Evolutionary conservation across 75 land plant genomes (phyloP), one percentile per base, ranked within the genome.

Genomic region (Picea sitchensis): DNA sequence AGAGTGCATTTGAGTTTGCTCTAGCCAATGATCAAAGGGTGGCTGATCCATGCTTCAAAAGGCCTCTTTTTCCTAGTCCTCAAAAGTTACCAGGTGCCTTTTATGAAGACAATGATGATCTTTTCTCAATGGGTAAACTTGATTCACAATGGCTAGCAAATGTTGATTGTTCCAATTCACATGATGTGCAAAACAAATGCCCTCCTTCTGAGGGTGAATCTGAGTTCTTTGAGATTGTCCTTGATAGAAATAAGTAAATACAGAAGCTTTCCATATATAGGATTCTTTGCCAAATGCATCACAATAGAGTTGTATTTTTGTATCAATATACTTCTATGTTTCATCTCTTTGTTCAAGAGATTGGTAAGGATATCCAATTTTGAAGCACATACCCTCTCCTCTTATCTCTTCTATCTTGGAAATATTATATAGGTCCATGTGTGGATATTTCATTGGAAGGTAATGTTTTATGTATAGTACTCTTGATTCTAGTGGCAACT

Each of bases 111-210:
- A 89, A 91, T 63, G 77, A 80, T 31, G 91, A 94, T 80, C 85
- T 94, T 30, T 94, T 94, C 84, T 92, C 96, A 4, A 89, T 94
- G 87, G 90, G 88, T 8, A 77, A 87, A 68, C 74, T 90, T 7
- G 90, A 91, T 75, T 72, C 86, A 0, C 82, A 77, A 61, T 86
- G 83, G 87, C 79, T 77, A 11, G 72, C 18, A 68, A 68, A 68
- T 38, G 21, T 73, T 62, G 67, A 82, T 26, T 34, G 31, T 59
- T 14, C 74, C 9, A 58, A 67, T 60, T 64, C 57, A n/a, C 78
- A 78, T 41, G 67, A 47, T 17, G 38, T 58, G 21, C 36, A 38
- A 3, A 20, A 20, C 23, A 69, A 38, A 69, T 21, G 18, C n/a
- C 1, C 3, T 3, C 32, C 30, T 34, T 87, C 77, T 76, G 77